Conservation (phyloP, 2,329 filamentous ascomycete species). For the Remersonia thermophila region DNA sequence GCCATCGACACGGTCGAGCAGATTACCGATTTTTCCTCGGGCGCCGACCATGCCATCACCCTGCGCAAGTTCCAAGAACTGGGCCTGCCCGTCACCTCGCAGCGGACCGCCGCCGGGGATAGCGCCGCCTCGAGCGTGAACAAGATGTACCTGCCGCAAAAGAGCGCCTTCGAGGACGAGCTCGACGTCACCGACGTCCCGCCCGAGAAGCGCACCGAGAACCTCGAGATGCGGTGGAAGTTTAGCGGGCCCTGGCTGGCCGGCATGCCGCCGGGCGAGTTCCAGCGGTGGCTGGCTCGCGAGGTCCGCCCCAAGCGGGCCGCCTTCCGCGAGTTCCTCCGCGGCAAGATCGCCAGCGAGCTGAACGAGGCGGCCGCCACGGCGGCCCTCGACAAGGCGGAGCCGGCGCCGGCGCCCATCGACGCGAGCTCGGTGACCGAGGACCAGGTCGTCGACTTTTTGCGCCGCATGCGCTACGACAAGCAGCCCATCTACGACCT, state of each 20-base stretch:
- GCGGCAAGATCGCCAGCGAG: slow-evolving; percentile 34
- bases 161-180: slow-evolving; percentile 48
- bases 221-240: slow-evolving; percentile 47
- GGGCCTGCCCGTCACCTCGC: slow-evolving; percentile 53
- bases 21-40: slow-evolving; percentile 77
- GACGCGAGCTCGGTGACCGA: slow-evolving; percentile 33
- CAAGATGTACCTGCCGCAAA: slow-evolving; percentile 20
- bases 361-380: slow-evolving; percentile 26
- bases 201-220: slow-evolving; percentile 21
- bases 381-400: slow-evolving; percentile 28
- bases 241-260: slow-evolving; percentile 56
- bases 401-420: slow-evolving; percentile 20
- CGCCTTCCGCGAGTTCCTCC: slow-evolving; percentile 44
- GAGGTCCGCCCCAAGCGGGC: slow-evolving; percentile 39
- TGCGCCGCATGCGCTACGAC: slow-evolving; percentile 41
- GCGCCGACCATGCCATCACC: slow-evolving; percentile 68
- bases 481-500: slow-evolving; percentile 37
- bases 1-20: slow-evolving; percentile 76
- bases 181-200: slow-evolving; percentile 39
- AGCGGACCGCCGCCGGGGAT: slow-evolving; percentile 19
- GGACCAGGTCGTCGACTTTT: slow-evolving; percentile 37
- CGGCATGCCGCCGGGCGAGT: slow-evolving; percentile 47
- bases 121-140: not conserved
- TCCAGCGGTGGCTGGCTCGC: slow-evolving; percentile 42
- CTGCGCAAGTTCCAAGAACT: slow-evolving; percentile 80